Percentiles rank a stretch among this genome's conserved stretches.
phyloP scores from a whole-genome alignment of 129 eudicot genomes.

The Flaveria brownii region DNA sequence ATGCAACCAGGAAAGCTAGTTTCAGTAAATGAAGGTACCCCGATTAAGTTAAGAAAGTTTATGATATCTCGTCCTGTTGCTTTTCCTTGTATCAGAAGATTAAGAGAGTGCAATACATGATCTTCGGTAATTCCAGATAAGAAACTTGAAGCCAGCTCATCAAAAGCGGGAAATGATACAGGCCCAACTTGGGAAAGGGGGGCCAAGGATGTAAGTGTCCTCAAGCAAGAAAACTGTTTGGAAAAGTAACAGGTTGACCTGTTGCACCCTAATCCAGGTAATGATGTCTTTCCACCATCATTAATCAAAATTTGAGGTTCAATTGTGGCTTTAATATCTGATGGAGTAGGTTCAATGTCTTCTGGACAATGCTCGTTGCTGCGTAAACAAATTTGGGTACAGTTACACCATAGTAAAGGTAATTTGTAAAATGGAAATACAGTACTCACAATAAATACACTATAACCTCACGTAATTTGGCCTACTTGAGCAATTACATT shows the following conservation, averaged over 20 bases:
- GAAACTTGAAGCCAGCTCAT: slow-evolving; percentile 62
- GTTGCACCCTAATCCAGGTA: slow-evolving; percentile 50
- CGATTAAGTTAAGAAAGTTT: slow-evolving; percentile 71
- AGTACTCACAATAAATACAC: slow-evolving; percentile 8
- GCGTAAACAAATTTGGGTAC: slow-evolving; percentile 28
- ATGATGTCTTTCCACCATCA: slow-evolving; percentile 43
- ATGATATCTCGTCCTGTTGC: slow-evolving; percentile 57
- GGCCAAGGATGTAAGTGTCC: slow-evolving; percentile 76
- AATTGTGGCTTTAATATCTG: slow-evolving; percentile 33
- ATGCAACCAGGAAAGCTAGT: slow-evolving; percentile 80
- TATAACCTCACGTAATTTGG: background rate
- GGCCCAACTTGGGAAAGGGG: slow-evolving; percentile 70
- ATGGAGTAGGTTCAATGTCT: slow-evolving; percentile 18
- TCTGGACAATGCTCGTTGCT: slow-evolving; percentile 61
- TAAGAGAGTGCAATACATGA: slow-evolving; percentile 61
- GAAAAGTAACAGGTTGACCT: slow-evolving; percentile 56
- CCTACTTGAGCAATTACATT: background rate
- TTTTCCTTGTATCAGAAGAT: slow-evolving; percentile 71
- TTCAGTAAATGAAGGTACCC: slow-evolving; percentile 71
- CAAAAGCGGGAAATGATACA: slow-evolving; percentile 51
- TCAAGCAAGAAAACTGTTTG: slow-evolving; percentile 66
- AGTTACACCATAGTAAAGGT: slow-evolving; percentile 9
- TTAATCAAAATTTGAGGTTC: slow-evolving; percentile 36
- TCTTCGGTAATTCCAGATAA: slow-evolving; percentile 72
- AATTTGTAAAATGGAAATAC: no score